Evolutionary conservation across 495 filamentous ascomycete genomes (phyloP), one percentile per base, ranked within the genome.

Genomic region (Podospora pseudopauciseta): DNA sequence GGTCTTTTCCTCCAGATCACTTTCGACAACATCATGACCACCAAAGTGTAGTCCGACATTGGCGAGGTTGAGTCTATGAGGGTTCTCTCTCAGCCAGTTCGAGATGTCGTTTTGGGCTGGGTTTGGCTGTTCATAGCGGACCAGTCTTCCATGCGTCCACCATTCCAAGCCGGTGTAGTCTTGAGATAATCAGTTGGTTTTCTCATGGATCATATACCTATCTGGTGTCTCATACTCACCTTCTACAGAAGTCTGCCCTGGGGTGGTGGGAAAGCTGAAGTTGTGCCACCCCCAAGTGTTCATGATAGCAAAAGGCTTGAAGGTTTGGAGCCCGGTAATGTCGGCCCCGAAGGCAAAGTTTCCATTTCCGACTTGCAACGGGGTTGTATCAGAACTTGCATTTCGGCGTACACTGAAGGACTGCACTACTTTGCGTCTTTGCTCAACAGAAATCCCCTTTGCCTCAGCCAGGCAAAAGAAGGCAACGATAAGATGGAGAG

Each of bases 201-300:
- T 27, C 26, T 4, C 39, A 20, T 5, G 11, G 6, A 4, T 39
- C 9, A 39, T 5, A 11, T 11, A 49, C 2, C 15, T 9, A 20
- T 0, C 18, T 27, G 15, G 18, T 9, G 54, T 26, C 1, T 28
- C 16, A 9, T 19, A 68, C 74, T 39, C 65, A 80, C 77, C 79
- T 34, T 77, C 70, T 11, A 79, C 65, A 9, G 75, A 78, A 3
- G 78, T 81, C 61, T 82, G 81, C 11, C 74, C 73, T 16, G 68
- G 66, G 0, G 80, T 81, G 18, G 78, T 82, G 3, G 85, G 84
- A 39, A 86, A 72, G 23, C 82, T 85, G 68, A 84, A 83, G 70
- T 87, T 87, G 77, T 87, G 84, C 85, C 84, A 87, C 7, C 83
- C 82, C 83, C 82, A 86, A 6, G 81, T 82, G 2, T 82, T 85